Percentiles rank a stretch among this genome's conserved stretches.
Evolutionary conservation across 2,329 filamentous ascomycete species (phyloP).

Genomic region (Zymoseptoria pseudotritici): DNA sequence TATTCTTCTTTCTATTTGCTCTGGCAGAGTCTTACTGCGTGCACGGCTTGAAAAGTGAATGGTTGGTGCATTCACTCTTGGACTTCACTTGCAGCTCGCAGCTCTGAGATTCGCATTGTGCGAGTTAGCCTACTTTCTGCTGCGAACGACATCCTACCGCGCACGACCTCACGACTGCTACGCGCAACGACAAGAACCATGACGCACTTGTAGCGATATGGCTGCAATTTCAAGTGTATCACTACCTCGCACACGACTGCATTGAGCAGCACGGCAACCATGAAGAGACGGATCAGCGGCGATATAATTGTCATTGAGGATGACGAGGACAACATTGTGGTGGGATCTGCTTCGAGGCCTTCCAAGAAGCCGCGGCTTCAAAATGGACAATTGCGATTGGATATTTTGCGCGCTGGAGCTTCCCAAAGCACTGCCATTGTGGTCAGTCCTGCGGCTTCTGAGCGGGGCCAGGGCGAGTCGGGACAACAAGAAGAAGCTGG

Average conservation of each 20-base stretch:
- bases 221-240: background rate
- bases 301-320: background rate
- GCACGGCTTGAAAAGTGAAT: background rate
- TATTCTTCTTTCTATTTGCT: background rate
- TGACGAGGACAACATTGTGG: background rate
- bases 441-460: background rate
- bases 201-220: background rate
- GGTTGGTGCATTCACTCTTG: background rate
- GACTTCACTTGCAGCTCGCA: background rate
- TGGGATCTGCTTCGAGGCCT: background rate
- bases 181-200: background rate
- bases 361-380: background rate
- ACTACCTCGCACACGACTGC: background rate
- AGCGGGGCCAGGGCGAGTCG: background rate
- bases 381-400: background rate
- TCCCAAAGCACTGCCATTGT: background rate
- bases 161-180: background rate
- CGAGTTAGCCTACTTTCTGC: background rate
- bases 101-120: background rate
- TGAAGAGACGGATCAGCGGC: background rate
- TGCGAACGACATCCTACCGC: background rate
- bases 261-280: background rate
- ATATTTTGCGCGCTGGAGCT: background rate
- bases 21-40: background rate
- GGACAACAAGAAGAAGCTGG: background rate